Base-by-base conservation (phyloP, 768 basidiomycete genomes). In the Paxillus involutus region DNA sequence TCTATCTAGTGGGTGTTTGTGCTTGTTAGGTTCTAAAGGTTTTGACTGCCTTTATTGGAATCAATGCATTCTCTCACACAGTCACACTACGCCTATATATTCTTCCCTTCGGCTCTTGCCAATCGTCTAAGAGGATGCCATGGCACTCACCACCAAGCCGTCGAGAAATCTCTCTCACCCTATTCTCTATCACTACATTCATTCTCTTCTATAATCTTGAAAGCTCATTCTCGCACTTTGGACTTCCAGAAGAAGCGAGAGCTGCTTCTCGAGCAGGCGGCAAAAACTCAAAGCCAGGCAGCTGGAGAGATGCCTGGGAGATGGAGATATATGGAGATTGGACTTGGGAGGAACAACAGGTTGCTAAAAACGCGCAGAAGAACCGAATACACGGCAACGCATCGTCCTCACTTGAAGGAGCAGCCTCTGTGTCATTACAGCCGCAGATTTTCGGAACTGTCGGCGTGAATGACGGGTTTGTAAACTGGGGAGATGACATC, bases 121-220 rank as follows among this genome's bases (percentile, higher is more conserved):
- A 43, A 21, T 54, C 36, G 19, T 42, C 44, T 40, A 8, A 30
- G 16, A 52, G 30, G 46, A 86, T 85, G 84, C 71, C 75, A 52
- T 89, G 88, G 86, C 69, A 73, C 41, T 76, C 82, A 3, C 81
- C 83, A 48, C 91, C 87, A 11, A 88, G 80, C 45, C 80, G 86
- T 59, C 83, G 91, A 58, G 93, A 94, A 71, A 60, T 88, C 32
- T 76, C 82, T 10, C 79, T 94, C 60, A 62, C 89, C 55, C 72
- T 91, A 35, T 81, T 87, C 60, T 81, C 85, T 10, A 67, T 90
- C 32, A 74, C 81, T 14, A 70, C 83, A 47, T 89, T 92, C 64
- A 71, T 88, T 29, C 68, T 94, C 43, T 80, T 89, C 37, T 89
- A 86, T 66, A 89, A 93, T 71, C 71, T 91, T 55, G 86, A 90